Conservation (phyloP, 345 rosid genomes). For the Linum trigynum region DNA sequence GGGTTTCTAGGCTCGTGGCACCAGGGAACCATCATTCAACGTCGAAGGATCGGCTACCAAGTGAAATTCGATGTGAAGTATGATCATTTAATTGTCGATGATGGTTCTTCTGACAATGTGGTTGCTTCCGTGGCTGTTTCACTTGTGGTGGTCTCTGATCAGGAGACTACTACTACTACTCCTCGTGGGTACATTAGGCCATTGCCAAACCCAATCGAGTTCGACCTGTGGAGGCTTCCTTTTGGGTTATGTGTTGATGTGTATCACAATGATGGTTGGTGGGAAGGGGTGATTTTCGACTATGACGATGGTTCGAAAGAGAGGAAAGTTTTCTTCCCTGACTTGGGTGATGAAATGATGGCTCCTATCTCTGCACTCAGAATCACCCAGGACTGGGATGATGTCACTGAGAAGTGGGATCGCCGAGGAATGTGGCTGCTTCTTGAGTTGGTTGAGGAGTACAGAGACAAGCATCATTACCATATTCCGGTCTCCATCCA, state of each 20-base stretch:
- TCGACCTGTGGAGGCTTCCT: not conserved
- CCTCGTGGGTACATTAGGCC: not conserved
- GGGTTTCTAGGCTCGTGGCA: not conserved
- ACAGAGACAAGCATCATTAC: not conserved
- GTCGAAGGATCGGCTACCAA: not conserved
- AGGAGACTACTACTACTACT: not conserved
- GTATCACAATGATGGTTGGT: slow-evolving; percentile 36
- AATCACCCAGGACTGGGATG: slow-evolving; percentile 31
- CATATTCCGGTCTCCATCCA: not conserved
- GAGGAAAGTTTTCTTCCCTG: slow-evolving; percentile 37
- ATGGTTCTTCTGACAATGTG: not conserved
- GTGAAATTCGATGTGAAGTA: not conserved
- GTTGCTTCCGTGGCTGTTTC: not conserved
- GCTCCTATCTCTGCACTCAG: slow-evolving; percentile 21
- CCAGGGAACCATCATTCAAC: not conserved
- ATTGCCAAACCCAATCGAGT: not conserved
- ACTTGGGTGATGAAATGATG: slow-evolving; percentile 25
- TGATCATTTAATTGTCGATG: not conserved
- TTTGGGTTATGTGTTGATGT: slow-evolving; percentile 41
- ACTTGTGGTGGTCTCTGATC: not conserved
- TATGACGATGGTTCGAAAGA: slow-evolving; percentile 22
- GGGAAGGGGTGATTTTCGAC: slow-evolving; percentile 43
- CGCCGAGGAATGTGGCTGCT: not conserved
- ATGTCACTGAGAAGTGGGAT: slow-evolving; percentile 1
- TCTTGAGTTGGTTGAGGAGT: not conserved